Conservation (phyloP, 352 stramenopile genomes). For the Saprolegnia diclina region DNA sequence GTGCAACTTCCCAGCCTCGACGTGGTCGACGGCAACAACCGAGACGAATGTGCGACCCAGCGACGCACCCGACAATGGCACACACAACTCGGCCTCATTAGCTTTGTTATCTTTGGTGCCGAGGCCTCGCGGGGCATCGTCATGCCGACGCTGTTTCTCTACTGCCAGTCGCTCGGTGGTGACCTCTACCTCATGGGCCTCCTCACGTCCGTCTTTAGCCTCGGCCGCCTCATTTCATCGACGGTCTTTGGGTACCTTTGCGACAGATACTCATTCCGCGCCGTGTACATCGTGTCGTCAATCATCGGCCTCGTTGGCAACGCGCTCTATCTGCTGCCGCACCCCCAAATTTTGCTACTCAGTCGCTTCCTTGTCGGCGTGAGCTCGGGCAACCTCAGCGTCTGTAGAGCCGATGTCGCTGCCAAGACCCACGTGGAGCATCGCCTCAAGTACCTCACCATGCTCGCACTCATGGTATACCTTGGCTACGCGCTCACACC, state of each 20-base stretch:
- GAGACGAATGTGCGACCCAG: constrained; percentile 12
- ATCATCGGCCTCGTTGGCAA: constrained; percentile 48
- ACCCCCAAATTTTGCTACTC: constrained; percentile 40
- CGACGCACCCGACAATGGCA: constrained; percentile 40
- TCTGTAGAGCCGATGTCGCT: constrained; percentile 64
- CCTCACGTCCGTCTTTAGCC: constrained; percentile 57
- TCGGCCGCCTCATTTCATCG: constrained; percentile 56
- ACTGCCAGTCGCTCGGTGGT: constrained; percentile 48
- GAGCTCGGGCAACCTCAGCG: constrained; percentile 60
- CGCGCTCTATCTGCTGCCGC: constrained; percentile 49
- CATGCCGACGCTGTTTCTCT: constrained; percentile 62
- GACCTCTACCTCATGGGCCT: constrained; percentile 50
- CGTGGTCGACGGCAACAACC: not conserved
- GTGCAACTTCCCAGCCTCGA: too few species aligned
- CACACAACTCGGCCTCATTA: constrained; percentile 49
- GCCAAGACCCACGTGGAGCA: constrained; percentile 54
- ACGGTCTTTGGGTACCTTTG: constrained; percentile 55
- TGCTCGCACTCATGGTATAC: constrained; percentile 66
- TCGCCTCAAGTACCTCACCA: constrained; percentile 52
- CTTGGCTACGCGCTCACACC: constrained; percentile 65
- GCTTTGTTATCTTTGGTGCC: constrained; percentile 50
- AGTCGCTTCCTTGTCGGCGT: constrained; percentile 67
- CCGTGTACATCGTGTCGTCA: constrained; percentile 46
- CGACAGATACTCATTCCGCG: constrained; percentile 52
- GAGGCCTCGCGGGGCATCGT: constrained; percentile 57